Evolutionary conservation across 306 rosid genomes (phyloP), one percentile per base, ranked within the genome.

Genomic region (Trifolium dubium): DNA sequence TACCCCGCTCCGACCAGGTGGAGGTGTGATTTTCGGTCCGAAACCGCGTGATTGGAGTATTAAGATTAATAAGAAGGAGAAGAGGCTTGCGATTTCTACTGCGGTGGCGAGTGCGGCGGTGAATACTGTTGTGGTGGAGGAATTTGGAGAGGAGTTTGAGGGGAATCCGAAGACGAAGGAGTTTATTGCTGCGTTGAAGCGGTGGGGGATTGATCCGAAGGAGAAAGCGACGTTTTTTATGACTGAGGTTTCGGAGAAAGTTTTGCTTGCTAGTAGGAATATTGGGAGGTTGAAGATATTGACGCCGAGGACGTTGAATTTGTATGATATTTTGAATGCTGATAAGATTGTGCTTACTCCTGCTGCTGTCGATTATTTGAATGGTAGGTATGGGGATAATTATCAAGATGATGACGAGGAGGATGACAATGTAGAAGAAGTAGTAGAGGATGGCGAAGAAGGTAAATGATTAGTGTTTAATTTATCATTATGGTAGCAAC

Each of bases 181-280:
- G 49, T 94, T 94, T 71, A 77, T 94, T 0, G 92, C 78, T 23
- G 99, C 99, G 10, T 39, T 94, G 88, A 88, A 66, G 79, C 64
- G 99, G 66, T 94, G 99, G 99, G 99, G 97, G 31, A 60, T 94
- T 2, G 96, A 94, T n/a, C 97, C 99, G 5, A 86, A 73, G 78
- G 92, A 89, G 89, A 92, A 94, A 64, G 58, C 85, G 0, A 73
- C 73, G 83, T 92, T 94, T n/a, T 55, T 94, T 58, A 68, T 94
- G 90, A 77, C 76, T 40, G 99, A 94, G 64, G 81, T 94, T 39
- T 37, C 89, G 11, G 86, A 92, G 70, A 87, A 85, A 41, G 84
- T 94, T 74, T 41, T 73, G 67, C 84, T 92, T 10, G 89, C 97
- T 3, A 94, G 99, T 54, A 76, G 97, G 70, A 94, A 94, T 69